These are phyloP conservation scores for Malassezia brasiliensis DNA, from an alignment of 1,284 basidiomycete species.

Conservation along the genomic window DNA sequence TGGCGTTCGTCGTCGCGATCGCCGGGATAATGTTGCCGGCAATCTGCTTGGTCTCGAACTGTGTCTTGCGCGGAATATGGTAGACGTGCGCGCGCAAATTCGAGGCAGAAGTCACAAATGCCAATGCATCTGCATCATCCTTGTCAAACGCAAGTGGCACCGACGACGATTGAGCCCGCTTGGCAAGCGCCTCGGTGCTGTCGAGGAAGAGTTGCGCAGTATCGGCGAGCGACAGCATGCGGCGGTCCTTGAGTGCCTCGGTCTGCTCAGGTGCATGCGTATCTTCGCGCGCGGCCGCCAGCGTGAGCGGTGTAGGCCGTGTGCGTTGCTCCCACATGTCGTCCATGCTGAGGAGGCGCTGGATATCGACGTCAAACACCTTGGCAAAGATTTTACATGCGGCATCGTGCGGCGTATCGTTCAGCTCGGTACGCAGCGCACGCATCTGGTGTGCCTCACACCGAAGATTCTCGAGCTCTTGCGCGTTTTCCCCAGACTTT, in stretches of 20 bases:
- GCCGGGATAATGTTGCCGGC: slow-evolving; percentile 94
- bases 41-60: slow-evolving; percentile 99
- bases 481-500: slow-evolving; percentile 75
- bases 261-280: not conserved
- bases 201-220: slow-evolving; percentile 34
- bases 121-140: slow-evolving; percentile 89
- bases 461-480: slow-evolving; percentile 78
- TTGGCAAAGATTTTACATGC: slow-evolving; percentile 74
- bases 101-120: slow-evolving; percentile 88
- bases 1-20: slow-evolving; percentile 96
- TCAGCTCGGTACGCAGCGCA: slow-evolving; percentile 57
- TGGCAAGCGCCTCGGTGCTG: slow-evolving; percentile 64
- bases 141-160: slow-evolving; percentile 87
- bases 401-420: slow-evolving; percentile 52
- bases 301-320: slow-evolving; percentile 73
- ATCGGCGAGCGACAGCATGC: slow-evolving; percentile 28
- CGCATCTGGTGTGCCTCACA: slow-evolving; percentile 83
- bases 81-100: slow-evolving; percentile 86
- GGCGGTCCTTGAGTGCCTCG: slow-evolving; percentile 30
- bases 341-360: slow-evolving; percentile 80
- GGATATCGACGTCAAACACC: slow-evolving; percentile 80
- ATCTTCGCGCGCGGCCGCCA: slow-evolving; percentile 57
- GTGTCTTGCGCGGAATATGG: slow-evolving; percentile 72
- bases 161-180: slow-evolving; percentile 56
- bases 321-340: slow-evolving; percentile 88